phyloP scores from a whole-genome alignment of 1,284 basidiomycete genomes.

The Cryptococcus sp. region DNA sequence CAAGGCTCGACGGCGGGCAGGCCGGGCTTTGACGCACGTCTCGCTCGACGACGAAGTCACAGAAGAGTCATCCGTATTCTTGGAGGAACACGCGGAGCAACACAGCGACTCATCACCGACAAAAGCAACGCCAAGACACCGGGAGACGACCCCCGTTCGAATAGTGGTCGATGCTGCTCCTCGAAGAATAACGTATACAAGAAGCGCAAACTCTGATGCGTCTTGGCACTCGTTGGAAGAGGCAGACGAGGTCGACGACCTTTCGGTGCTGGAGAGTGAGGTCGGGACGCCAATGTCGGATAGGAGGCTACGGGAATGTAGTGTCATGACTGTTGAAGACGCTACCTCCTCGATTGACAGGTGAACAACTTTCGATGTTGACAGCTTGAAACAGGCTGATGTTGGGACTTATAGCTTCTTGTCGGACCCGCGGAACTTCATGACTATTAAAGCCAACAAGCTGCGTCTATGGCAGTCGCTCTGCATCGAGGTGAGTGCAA shows the following conservation, averaged over 20 bases:
- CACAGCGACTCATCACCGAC: too few species aligned
- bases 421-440: conserved; percentile 24
- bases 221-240: conserved; percentile 5
- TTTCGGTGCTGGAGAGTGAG: conserved; percentile 14
- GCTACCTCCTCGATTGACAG: conserved; percentile 33
- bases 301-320: conserved; percentile 1
- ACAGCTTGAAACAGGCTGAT: neutral
- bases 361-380: conserved; percentile 18
- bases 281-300: conserved; percentile 5
- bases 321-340: conserved; percentile 34
- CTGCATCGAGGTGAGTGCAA: conserved; percentile 43
- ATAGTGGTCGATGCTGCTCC: conserved; percentile 1
- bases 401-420: conserved; percentile 26
- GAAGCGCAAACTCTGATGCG: too few species aligned
- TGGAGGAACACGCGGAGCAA: too few species aligned
- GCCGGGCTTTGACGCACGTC: conserved; percentile 5
- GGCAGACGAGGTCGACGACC: conserved; percentile 22
- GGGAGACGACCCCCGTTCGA: conserved; percentile 1
- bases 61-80: conserved; percentile 8
- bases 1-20: conserved; percentile 14
- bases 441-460: conserved; percentile 37
- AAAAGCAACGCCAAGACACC: too few species aligned
- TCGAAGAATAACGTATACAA: neutral
- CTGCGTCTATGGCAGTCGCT: conserved; percentile 49
- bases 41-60: conserved; percentile 17